Base-by-base conservation (phyloP, 805 yeast species). In the Grigorovia humatica region DNA sequence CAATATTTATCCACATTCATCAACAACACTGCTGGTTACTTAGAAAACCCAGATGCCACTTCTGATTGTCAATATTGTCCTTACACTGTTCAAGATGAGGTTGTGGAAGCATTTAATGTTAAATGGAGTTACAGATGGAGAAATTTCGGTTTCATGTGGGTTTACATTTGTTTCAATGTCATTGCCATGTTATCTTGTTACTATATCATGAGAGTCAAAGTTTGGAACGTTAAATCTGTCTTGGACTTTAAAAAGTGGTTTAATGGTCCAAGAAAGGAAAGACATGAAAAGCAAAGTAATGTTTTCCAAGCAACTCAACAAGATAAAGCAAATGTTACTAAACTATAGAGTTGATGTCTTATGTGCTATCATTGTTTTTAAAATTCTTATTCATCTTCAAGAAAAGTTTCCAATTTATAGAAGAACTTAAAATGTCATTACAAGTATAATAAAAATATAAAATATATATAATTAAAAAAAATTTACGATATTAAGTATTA, bases 51-150 rank as follows among this genome's bases (percentile, higher is more conserved):
- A 8, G 50, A 55, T 44, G 73, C 81, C 9, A 78, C 86, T n/a
- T 59, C 69, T 1, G 52, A 60, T 13, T 88, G 96, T 70, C 56
- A 68, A 9, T 84, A 70, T 70, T 88, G 96, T 69, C 69, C 80
- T 41, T 71, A 78, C 59, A 57, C 68, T 13, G 58, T 65, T 18
- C 85, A 91, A 27, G 80, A 87, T 64, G 74, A 70, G 5, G 88
- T 72, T 66, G 77, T 88, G 67, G 68, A 56, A 0, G 55, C 64
- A 66, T 77, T 68, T 55, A 64, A 67, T 51, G 67, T 73, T 48
- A 56, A 56, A 29, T 74, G 71, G 66, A 51, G 57, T n/a, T 70
- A 77, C 59, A 78, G 82, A 70, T 80, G 87, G 86, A 79, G 85
- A 74, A 78, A 82, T 61, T 73, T 74, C 57, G 87, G 87, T 59